phyloP scores from a whole-genome alignment of 345 rosid genomes.

The Lumnitzera littorea region DNA sequence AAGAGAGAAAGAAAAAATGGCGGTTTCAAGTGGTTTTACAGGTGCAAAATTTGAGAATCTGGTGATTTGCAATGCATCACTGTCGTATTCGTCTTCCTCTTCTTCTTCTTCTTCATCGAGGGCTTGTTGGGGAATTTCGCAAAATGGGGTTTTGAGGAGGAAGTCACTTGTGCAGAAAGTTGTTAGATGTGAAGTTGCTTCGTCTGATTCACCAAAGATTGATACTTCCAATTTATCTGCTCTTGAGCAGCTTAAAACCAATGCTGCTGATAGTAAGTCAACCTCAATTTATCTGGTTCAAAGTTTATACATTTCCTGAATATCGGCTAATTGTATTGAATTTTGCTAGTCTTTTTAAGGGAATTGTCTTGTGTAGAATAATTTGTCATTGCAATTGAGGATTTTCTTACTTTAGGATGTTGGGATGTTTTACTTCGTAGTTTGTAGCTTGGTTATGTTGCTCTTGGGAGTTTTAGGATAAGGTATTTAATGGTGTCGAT shows the following conservation, averaged over 20 bases:
- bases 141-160: constrained; percentile 8
- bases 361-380: too few relatives aligned
- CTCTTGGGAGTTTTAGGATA: too few relatives aligned
- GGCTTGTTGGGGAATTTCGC: constrained; percentile 5
- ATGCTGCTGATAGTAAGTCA: constrained; percentile 10
- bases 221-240: neutral
- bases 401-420: too few relatives aligned
- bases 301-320: constrained; percentile 1
- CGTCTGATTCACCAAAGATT: too few relatives aligned
- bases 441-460: too few relatives aligned
- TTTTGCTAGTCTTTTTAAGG: too few relatives aligned
- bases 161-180: constrained; percentile 3
- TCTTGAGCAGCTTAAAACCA: constrained; percentile 12
- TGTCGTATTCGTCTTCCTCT: constrained; percentile 4
- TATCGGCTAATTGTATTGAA: too few relatives aligned
- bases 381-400: too few relatives aligned
- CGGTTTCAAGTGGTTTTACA: constrained; percentile 16
- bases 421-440: too few relatives aligned
- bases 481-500: too few relatives aligned
- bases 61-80: constrained; percentile 8
- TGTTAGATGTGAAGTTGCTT: neutral
- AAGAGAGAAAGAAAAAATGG: constrained; percentile 6
- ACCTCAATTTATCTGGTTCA: neutral
- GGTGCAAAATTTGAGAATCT: constrained; percentile 16
- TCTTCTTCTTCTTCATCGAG: neutral